Percentiles rank a stretch among this genome's conserved stretches.
Evolutionary conservation across 2,329 filamentous ascomycete genomes (phyloP).

Genomic region (Fusarium liriodendri): DNA sequence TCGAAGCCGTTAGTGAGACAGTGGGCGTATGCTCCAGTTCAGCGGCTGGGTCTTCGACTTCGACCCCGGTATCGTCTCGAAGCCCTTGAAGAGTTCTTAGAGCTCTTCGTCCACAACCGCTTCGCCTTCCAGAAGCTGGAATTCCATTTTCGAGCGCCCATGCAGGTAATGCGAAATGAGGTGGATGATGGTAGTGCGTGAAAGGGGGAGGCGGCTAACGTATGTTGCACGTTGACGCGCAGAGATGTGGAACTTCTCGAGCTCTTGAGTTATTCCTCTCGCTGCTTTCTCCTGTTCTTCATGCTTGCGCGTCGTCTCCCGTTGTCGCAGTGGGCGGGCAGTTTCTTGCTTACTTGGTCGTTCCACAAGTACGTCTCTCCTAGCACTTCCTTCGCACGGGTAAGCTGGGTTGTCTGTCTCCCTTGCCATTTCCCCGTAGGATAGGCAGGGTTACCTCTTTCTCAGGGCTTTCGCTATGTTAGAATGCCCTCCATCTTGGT

Average conservation of each 20-base stretch:
- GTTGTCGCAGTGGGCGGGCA: neutral
- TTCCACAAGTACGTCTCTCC: neutral
- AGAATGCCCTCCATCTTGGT: neutral
- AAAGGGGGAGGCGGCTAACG: neutral
- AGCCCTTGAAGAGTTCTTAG: neutral
- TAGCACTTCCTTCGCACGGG: too few species aligned
- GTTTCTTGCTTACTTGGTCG: neutral
- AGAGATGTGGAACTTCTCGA: neutral
- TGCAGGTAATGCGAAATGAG: neutral
- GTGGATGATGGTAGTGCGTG: neutral
- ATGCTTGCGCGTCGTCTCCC: neutral
- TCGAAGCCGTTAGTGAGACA: neutral
- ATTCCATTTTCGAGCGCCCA: neutral
- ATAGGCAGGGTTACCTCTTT: neutral
- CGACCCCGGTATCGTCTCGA: neutral
- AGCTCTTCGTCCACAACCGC: neutral
- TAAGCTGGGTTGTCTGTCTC: neutral
- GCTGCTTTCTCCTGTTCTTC: neutral
- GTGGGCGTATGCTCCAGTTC: neutral
- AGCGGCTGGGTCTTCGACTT: neutral
- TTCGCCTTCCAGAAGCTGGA: neutral
- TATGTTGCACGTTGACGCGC: neutral
- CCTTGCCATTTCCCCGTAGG: too few species aligned
- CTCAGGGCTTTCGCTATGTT: neutral
- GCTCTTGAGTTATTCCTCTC: neutral